Evolutionary conservation across 148 eudicot species (phyloP), one percentile per base, ranked within the genome.

Genomic region (Bassia scoparia): DNA sequence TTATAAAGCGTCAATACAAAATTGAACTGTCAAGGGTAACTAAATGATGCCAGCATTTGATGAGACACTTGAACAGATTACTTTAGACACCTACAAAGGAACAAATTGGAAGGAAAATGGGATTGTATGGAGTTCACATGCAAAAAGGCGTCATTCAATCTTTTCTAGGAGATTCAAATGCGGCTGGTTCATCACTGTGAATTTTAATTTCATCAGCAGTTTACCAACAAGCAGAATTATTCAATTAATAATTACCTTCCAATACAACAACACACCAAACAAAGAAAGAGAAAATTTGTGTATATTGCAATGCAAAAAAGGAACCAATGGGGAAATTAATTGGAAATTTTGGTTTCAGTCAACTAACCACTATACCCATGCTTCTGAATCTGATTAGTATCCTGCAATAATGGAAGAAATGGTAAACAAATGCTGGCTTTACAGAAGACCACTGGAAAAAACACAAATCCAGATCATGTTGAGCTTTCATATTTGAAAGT

Each of bases 371-470:
- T 54, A 76, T 53, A 77, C 72, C 82, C 85, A 73, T 82, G 80
- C 71, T 90, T 90, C 75, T 79, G 86, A 71, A 86, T 86, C 80
- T 90, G 59, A n/a, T n/a, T n/a, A n/a, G n/a, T n/a, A 83, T 88
- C 97, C 99, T 96, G 87, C 43, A 56, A 59, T 79, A 50, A 76
- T 65, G 35, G 29, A 50, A 68, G 44, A 53, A 76, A 34, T 31
- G 15, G 72, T 66, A 52, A 71, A 60, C 33, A 75, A 48, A 21
- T 33, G 56, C n/a, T 31, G 23, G 15, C 49, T 71, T 55, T 27
- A n/a, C 55, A 24, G 20, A 74, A 26, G 34, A 68, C 12, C 41
- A 44, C 24, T 16, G 23, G 30, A 7, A 55, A 48, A 27, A 31
- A 9, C 35, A 4, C 26, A 49, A 12, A 8, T 35, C 20, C 20